phyloP scores from a whole-genome alignment of 768 basidiomycete genomes.

The Tephrocybe sp. region DNA sequence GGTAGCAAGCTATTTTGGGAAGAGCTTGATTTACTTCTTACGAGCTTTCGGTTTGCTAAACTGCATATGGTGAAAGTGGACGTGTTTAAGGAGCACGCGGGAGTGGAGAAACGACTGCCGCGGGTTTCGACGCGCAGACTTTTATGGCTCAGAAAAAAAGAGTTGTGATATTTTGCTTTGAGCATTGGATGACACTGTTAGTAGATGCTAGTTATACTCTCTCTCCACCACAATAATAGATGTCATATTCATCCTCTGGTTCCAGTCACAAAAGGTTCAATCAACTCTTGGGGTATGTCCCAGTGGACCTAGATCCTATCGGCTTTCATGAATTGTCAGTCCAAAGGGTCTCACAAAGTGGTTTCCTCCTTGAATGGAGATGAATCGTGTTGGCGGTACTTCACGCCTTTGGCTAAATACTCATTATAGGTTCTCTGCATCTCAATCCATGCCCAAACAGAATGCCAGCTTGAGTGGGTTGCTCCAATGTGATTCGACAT shows the following conservation, averaged over 20 bases:
- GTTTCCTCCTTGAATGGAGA: background rate
- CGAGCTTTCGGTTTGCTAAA: background rate
- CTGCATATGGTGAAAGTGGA: slow-evolving; percentile 1
- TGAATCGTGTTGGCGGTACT: background rate
- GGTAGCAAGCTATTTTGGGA: background rate
- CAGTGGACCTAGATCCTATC: slow-evolving; percentile 5
- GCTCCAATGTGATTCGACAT: background rate
- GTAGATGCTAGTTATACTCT: no score
- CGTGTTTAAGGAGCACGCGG: background rate
- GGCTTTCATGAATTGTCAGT: background rate
- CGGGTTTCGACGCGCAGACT: background rate
- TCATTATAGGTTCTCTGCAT: background rate
- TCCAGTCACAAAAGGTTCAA: slow-evolving; percentile 1
- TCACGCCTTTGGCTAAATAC: background rate
- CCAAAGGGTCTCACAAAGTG: background rate
- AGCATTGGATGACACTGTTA: no score
- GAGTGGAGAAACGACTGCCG: background rate
- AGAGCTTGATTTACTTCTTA: background rate
- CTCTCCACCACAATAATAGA: no score
- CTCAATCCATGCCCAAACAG: slow-evolving; percentile 1
- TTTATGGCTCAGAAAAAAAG: background rate
- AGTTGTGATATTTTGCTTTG: background rate
- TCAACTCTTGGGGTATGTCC: slow-evolving; percentile 5
- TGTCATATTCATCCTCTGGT: background rate
- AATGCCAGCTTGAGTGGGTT: slow-evolving; percentile 3